A percentile compares a stretch with the other conserved stretches of the same genome.
Conservation (phyloP, 768 basidiomycete genomes). For the Tubosaeta brunneosetosa region DNA sequence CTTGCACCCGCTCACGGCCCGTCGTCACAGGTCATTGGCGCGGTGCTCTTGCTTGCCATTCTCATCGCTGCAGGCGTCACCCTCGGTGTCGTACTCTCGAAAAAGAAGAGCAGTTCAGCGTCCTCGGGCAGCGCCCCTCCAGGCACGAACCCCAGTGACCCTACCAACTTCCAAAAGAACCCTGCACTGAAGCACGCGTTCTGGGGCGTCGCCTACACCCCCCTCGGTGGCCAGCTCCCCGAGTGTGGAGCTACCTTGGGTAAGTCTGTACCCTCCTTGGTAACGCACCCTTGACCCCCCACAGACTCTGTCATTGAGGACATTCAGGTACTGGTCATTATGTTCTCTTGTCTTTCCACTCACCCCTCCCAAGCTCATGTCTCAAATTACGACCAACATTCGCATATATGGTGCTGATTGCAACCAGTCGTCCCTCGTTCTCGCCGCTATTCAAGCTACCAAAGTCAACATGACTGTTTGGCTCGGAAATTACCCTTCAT, state of each 20-base stretch:
- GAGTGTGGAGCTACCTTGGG: constrained; percentile 54
- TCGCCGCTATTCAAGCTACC: constrained; percentile 87
- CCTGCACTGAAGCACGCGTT: constrained; percentile 65
- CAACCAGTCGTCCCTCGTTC: constrained; percentile 73
- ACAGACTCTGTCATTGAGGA: constrained; percentile 59
- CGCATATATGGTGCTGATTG: constrained; percentile 88
- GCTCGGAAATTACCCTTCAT: constrained; percentile 63
- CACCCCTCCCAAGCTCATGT: constrained; percentile 52
- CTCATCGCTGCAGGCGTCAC: constrained; percentile 56
- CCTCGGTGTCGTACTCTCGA: constrained; percentile 63
- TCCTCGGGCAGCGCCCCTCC: constrained; percentile 13
- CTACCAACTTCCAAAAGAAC: constrained; percentile 73
- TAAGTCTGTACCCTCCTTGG: constrained; percentile 14
- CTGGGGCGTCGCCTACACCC: constrained; percentile 87
- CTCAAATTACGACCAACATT: constrained; percentile 77
- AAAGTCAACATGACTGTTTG: constrained; percentile 83
- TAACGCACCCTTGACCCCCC: not conserved
- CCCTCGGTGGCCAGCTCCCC: constrained; percentile 66
- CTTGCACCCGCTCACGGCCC: not conserved
- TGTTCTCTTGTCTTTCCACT: constrained; percentile 1
- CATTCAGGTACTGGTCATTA: constrained; percentile 51
- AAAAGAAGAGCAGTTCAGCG: constrained; percentile 38
- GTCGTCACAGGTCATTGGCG: constrained; percentile 46
- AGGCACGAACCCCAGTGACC: constrained; percentile 55
- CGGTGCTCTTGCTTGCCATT: constrained; percentile 41